Base-by-base conservation (phyloP, 305 asterid genomes). In the Fraxinus latifolia region DNA sequence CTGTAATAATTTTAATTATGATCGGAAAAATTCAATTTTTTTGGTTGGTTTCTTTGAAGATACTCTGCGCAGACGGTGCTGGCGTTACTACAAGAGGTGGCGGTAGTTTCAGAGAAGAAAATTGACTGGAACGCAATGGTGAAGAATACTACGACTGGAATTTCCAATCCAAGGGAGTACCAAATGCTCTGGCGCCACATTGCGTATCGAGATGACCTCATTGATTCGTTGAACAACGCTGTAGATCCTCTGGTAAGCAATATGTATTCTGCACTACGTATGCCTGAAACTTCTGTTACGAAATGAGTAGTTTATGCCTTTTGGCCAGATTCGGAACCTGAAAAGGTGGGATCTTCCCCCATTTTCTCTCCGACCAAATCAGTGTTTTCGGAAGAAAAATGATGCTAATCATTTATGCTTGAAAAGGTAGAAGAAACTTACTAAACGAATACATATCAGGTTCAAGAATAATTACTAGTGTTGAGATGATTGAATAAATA, bases 171-270 rank as follows among this genome's bases (percentile, higher is more conserved):
- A 1, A 89, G 92, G 82, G 98, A 93, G 87, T 93, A 89, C 82
- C 98, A 91, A 77, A 89, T 87, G 92, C 83, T 95, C 55, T 95
- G 97, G 97, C 95, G 98, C 60, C 95, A 92, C 88, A 86, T 95
- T 81, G 97, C 98, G 12, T 95, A 95, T 83, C 92, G 90, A 0
- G 85, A 91, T 74, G 80, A 87, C 81, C 89, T 95, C 85, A 65
- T 50, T 2, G 92, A 93, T 81, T 85, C 80, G 29, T 42, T 82
- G 11, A 93, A 85, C n/a, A 76, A 76, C 68, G 91, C 70, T 78
- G 85, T 89, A 11, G 79, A 86, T 82, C 93, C 92, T 74, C n/a
- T 87, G 89, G 98, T 92, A 14, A 55, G 88, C 55, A 77, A 62
- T 9, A 23, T 2, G 14, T 23, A 8, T 62, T 32, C 36, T 1